A percentile compares a stretch with the other conserved stretches of the same genome.
Evolutionary conservation across 1,284 basidiomycete genomes (phyloP).

Genomic region (Tilletia horrida): DNA sequence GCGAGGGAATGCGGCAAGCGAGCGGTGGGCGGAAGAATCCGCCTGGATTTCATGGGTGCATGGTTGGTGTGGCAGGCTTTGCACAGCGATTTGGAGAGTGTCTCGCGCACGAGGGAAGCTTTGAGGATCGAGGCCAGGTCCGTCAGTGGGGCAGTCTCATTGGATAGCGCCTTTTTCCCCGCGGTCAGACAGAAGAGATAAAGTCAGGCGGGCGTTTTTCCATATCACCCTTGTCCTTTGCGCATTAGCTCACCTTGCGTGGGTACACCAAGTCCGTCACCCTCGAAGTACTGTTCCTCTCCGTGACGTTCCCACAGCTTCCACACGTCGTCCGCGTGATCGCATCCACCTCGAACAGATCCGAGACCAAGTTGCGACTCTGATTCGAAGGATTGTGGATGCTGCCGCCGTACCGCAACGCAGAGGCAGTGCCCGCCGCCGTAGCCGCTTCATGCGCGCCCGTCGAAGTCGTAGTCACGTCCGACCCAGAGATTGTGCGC

Average conservation of each 20-base stretch:
- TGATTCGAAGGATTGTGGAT: slow-evolving; percentile 1
- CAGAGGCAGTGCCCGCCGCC: slow-evolving; percentile 4
- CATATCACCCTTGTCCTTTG: neutral
- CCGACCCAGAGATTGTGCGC: slow-evolving; percentile 12
- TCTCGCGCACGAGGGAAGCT: slow-evolving; percentile 74
- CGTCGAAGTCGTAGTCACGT: neutral
- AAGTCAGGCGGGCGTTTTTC: no score
- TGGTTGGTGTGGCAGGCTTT: slow-evolving; percentile 71
- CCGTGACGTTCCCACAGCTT: slow-evolving; percentile 72
- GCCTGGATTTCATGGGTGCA: slow-evolving; percentile 68
- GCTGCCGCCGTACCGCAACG: slow-evolving; percentile 7
- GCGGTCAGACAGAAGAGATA: slow-evolving; percentile 7
- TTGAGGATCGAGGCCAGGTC: slow-evolving; percentile 73
- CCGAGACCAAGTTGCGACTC: slow-evolving; percentile 64
- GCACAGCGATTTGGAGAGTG: slow-evolving; percentile 80
- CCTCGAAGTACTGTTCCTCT: slow-evolving; percentile 35
- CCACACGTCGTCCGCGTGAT: slow-evolving; percentile 72
- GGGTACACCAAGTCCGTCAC: slow-evolving; percentile 82
- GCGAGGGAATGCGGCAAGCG: slow-evolving; percentile 77
- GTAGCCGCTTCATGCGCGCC: neutral
- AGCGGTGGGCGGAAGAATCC: slow-evolving; percentile 62
- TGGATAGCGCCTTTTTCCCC: slow-evolving; percentile 58
- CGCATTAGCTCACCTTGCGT: slow-evolving; percentile 59
- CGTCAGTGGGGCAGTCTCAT: slow-evolving; percentile 60
- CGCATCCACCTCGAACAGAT: slow-evolving; percentile 73